Evolutionary conservation across 1,139 yeast genomes (phyloP), one percentile per base, ranked within the genome.

Genomic region (Scheffersomyces segobiensis): DNA sequence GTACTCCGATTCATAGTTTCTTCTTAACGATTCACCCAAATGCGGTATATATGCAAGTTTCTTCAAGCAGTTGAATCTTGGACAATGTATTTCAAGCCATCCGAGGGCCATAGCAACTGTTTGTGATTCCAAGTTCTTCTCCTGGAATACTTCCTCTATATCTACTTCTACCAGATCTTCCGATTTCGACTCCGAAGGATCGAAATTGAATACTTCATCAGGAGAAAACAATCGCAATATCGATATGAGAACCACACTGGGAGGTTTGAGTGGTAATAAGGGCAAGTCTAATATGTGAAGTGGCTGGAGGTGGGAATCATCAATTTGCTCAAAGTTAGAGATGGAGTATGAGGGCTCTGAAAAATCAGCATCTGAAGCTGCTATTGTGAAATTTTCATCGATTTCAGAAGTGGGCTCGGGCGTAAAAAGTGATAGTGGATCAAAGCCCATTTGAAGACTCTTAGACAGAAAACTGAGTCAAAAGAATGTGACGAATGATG

Each of bases 211-310:
- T 5, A 82, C 80, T 55, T 79, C 79, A 22, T 79, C 80, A 0
- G 86, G 87, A 1, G 84, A 74, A 42, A 91, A 73, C 3, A 87
- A 72, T 52, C 74, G 72, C 12, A 92, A 71, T 0, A 88, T 68
- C 0, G 79, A 66, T 2, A 74, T 50, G 0, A 91, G 67, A 0
- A 82, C 85, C 1, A 66, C 71, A 3, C 72, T 73, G 0, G 90
- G 82, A 0, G 96, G 92, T 47, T 74, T 65, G 7, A 68, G 66
- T 7, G 72, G 71, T 14, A 86, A 63, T 7, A 72, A 65, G 0
- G 97, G 97, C 10, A 92, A 75, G 68, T 92, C 97, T 10, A 91
- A 78, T 0, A 80, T 71, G 65, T 89, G 91, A 19, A 88, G 64
- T 0, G 84, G 83, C 6, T 65, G 66, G 10, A 70, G 63, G 51